Base-by-base conservation (phyloP, 768 basidiomycete genomes). In the Nidularia pulvinata region DNA sequence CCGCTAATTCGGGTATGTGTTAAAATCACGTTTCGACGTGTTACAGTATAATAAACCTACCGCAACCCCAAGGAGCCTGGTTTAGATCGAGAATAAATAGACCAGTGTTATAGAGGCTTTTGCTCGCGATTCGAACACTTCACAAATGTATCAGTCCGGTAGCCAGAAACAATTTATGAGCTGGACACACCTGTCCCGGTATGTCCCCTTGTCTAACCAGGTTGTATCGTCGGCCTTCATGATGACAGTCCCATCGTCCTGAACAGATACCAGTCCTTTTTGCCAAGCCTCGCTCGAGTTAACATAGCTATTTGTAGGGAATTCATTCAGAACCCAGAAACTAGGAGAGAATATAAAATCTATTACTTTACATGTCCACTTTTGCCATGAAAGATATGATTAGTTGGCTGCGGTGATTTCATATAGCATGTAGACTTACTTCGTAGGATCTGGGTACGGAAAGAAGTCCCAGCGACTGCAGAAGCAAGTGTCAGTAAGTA, bases 41-140 rank as follows among this genome's bases (percentile, higher is more conserved):
- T 1, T 9, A 5, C 42, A 44, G 42, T 32, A 51, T 33, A 32
- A 16, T 16, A 33, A 48, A 69, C 82, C 57, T 71, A 84, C 92
- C 92, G 70, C 94, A 97, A 50, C 94, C 94, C 84, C 88, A 93
- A 1, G 94, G 94, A 22, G 93, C 93, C 67, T 80, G 86, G 55
- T 86, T 85, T 19, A 92, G 77, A 64, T 97, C 94, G 35, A 96
- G 77, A 56, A 97, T 81, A 62, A 95, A 93, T n/a, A 97, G 74
- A 19, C 93, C 93, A 10, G 87, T 85, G 57, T 84, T 88, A 63
- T 91, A 91, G 45, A 70, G 60, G 11, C 74, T 75, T 35, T 78
- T 69, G 58, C 86, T 88, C 35, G 82, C 84, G 66, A 97, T 86
- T 50, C 94, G 88, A 49, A 97, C 89, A 59, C 94, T 91, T 52